Evolutionary conservation across 228 moss, liverwort and hornwort genomes (phyloP).

Genomic region (Sphagnum fallax): DNA sequence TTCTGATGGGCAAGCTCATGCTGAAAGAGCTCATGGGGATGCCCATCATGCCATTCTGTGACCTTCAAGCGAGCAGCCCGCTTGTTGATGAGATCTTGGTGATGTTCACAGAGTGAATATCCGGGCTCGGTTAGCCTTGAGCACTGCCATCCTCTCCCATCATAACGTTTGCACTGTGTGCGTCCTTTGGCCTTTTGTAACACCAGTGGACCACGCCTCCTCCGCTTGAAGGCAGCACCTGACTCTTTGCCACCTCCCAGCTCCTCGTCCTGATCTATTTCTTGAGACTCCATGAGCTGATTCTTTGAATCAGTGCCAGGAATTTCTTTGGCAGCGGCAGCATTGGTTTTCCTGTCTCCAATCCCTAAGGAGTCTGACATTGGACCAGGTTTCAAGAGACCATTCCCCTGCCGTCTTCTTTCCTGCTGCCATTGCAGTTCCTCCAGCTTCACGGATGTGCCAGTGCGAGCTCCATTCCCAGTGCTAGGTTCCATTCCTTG

Average conservation of each 20-base stretch:
- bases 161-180: conserved; percentile 52
- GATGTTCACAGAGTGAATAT: conserved; percentile 45
- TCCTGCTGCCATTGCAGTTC: not conserved
- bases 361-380: conserved; percentile 1
- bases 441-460: not conserved
- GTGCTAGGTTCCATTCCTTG: conserved; percentile 4
- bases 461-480: not conserved
- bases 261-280: not conserved
- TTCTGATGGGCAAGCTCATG: conserved; percentile 7
- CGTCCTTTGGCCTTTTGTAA: conserved; percentile 45
- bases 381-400: no score
- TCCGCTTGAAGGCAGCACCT: not conserved
- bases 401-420: not conserved
- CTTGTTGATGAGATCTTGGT: conserved; percentile 51
- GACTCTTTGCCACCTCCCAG: not conserved
- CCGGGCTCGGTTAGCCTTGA: conserved; percentile 45
- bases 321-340: not conserved
- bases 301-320: conserved; percentile 20
- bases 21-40: conserved; percentile 6
- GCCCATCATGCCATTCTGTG: not conserved
- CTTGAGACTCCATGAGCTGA: conserved; percentile 16
- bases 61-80: conserved; percentile 45
- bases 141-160: conserved; percentile 52
- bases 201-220: conserved; percentile 28
- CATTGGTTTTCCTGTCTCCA: not conserved